Evolutionary conservation across 75 land plant species (phyloP), one percentile per base, ranked within the genome.

Genomic region (Isoetes taiwanensis): DNA sequence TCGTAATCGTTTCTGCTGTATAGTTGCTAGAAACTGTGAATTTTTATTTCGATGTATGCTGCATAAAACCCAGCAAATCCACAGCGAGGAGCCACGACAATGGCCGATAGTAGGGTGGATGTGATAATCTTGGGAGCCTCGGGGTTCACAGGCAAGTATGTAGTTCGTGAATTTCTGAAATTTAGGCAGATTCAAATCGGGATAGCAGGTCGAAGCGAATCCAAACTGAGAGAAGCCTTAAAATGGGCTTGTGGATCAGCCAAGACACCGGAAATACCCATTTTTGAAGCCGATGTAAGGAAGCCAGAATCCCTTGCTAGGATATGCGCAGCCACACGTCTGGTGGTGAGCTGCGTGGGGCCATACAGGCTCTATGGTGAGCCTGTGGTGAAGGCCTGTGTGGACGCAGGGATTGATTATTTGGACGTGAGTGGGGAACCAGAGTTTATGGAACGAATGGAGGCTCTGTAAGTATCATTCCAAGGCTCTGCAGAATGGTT

Each of bases 401-500:
- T 72, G 42, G 78, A 75, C 12, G 58, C 80, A 0, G 97, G 97
- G 14, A 58, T 77, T 16, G 94, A 86, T 54, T 91, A 91, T 66
- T 68, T 91, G 34, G 97, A 91, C 57, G 79, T 91, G 21, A 70
- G 75, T 26, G 97, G 97, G 3, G 97, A 91, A 66, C 97, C 94
- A 0, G 94, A 86, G 77, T 91, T 91, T 59, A 91, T 91, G 88
- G 97, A 91, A 75, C 58, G 69, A 43, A 77, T 83, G 79, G 91
- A 86, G 66, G 75, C 57, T 1, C 2, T 28, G 30, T 85, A n/a
- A n/a, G n/a, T n/a, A 76, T 57, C 80, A 78, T 23, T 75, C 78
- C 4, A 65, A 52, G 66, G 94, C 88, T 11, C 37, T 19, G 32
- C 69, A 72, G 59, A 73, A 30, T 19, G 88, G 86, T 1, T 48